A percentile compares a stretch with the other conserved stretches of the same genome.
Evolutionary conservation across 805 yeast species (phyloP).

Genomic region (Metschnikowia gelsemii): DNA sequence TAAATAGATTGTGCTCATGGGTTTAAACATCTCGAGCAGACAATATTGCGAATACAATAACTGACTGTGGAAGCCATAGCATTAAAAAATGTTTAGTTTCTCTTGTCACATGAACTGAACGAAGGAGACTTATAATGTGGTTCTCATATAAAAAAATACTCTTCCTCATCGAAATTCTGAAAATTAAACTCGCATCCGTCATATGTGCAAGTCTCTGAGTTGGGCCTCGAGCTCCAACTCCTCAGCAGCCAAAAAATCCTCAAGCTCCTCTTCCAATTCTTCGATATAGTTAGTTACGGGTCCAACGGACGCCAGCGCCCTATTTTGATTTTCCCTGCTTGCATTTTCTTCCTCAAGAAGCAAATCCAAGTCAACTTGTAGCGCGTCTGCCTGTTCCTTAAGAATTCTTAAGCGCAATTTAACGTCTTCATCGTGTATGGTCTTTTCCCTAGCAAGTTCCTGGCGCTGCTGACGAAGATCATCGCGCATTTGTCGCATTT

Average conservation of each 20-base stretch:
- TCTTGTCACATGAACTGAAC: no score
- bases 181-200: not conserved
- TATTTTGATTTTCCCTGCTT: not conserved
- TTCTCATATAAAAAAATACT: no score
- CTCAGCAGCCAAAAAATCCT: constrained; percentile 16
- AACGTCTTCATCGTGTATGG: constrained; percentile 10
- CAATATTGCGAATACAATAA: no score
- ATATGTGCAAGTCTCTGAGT: constrained; percentile 15
- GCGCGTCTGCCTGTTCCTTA: constrained; percentile 14
- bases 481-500: constrained; percentile 14
- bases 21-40: no score
- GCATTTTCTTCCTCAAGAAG: constrained; percentile 10
- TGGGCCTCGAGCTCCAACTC: constrained; percentile 22
- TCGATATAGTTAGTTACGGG: not conserved
- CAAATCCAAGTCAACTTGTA: constrained; percentile 14
- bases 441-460: constrained; percentile 17
- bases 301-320: constrained; percentile 2
- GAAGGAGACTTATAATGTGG: no score
- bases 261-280: constrained; percentile 18
- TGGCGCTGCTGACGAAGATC: constrained; percentile 12
- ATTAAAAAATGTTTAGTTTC: no score
- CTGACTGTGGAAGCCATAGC: no score
- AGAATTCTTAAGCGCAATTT: constrained; percentile 8
- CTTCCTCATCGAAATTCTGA: not conserved
- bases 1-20: no score